Evolutionary conservation across 257 asterid species (phyloP).

Genomic region (Forsythia viridissima): DNA sequence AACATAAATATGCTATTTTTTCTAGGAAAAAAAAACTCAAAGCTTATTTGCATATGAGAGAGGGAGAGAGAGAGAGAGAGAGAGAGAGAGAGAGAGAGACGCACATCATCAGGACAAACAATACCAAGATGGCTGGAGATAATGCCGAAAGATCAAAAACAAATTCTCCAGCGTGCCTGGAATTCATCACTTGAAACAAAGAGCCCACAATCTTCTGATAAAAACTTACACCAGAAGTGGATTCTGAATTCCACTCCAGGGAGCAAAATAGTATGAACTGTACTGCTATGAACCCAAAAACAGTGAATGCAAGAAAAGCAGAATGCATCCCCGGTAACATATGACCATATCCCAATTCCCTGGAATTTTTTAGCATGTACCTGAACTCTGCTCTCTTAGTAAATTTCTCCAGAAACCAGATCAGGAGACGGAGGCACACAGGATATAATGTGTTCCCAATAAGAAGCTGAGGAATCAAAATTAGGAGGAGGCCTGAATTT

Average conservation of each 20-base stretch:
- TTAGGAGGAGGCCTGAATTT: slow-evolving; percentile 42
- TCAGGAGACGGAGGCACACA: slow-evolving; percentile 26
- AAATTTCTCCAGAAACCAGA: slow-evolving; percentile 29
- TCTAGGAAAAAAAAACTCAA: too few relatives aligned
- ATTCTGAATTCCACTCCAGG: slow-evolving; percentile 43
- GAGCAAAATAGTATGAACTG: slow-evolving; percentile 38
- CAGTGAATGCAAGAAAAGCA: slow-evolving; percentile 29
- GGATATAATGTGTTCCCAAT: slow-evolving; percentile 64
- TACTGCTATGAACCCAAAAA: slow-evolving; percentile 32
- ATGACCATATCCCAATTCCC: slow-evolving; percentile 36
- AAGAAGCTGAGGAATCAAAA: slow-evolving; percentile 49
- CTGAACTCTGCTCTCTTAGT: slow-evolving; percentile 25
- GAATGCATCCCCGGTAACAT: slow-evolving; percentile 26
- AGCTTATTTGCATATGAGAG: background rate
- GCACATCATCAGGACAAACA: slow-evolving; percentile 56
- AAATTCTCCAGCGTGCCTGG: slow-evolving; percentile 59
- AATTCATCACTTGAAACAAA: slow-evolving; percentile 49
- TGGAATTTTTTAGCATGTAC: slow-evolving; percentile 32
- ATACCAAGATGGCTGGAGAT: slow-evolving; percentile 38
- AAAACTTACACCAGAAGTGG: slow-evolving; percentile 22
- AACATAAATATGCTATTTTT: too few relatives aligned
- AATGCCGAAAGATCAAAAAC: slow-evolving; percentile 41
- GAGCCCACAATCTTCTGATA: slow-evolving; percentile 51
- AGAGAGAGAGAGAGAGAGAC: background rate
- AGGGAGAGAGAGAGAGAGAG: background rate